Conservation (phyloP, 2,329 filamentous ascomycete genomes). For the Lasiodiplodia sp. region DNA sequence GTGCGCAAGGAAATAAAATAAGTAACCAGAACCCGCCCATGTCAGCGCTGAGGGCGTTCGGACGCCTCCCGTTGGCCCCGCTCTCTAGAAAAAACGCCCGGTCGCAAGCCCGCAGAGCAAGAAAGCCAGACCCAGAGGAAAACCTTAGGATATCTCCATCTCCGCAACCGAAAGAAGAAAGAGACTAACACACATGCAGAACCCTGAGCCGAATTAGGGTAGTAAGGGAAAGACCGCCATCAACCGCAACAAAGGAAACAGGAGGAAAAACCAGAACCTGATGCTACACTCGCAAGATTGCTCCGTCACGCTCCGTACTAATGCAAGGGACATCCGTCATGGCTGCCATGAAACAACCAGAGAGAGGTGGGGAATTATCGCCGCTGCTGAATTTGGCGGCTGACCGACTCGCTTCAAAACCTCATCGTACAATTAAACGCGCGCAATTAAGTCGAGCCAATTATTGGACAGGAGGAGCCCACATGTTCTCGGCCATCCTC, state of each 20-base stretch:
- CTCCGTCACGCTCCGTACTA: slow-evolving; percentile 30
- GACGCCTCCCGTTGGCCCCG: slow-evolving; percentile 30
- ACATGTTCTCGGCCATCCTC: slow-evolving; percentile 48
- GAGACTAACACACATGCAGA: slow-evolving; percentile 31
- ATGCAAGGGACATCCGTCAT: slow-evolving; percentile 28
- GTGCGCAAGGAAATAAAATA: slow-evolving; percentile 21
- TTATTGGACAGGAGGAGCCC: slow-evolving; percentile 53
- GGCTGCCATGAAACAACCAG: slow-evolving; percentile 11
- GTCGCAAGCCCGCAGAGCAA: slow-evolving; percentile 27
- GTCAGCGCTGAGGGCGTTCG: slow-evolving; percentile 20
- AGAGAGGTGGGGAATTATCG: slow-evolving; percentile 23
- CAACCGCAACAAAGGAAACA: slow-evolving; percentile 40
- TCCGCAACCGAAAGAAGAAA: slow-evolving; percentile 34
- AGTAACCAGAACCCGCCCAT: slow-evolving; percentile 25
- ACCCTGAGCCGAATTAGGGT: slow-evolving; percentile 29
- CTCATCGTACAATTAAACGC: slow-evolving; percentile 35
- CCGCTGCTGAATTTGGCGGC: slow-evolving; percentile 18
- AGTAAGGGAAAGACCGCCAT: slow-evolving; percentile 28
- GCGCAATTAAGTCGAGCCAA: slow-evolving; percentile 30
- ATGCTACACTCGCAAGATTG: slow-evolving; percentile 30
- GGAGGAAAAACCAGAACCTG: slow-evolving; percentile 33
- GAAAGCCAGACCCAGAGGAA: slow-evolving; percentile 30
- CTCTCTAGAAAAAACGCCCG: slow-evolving; percentile 30
- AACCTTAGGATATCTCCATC: slow-evolving; percentile 30
- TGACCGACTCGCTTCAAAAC: slow-evolving; percentile 9